These are phyloP conservation scores for Oleoguttula mirabilis DNA, from an alignment of 495 filamentous ascomycete genomes.

Conservation along the genomic window DNA sequence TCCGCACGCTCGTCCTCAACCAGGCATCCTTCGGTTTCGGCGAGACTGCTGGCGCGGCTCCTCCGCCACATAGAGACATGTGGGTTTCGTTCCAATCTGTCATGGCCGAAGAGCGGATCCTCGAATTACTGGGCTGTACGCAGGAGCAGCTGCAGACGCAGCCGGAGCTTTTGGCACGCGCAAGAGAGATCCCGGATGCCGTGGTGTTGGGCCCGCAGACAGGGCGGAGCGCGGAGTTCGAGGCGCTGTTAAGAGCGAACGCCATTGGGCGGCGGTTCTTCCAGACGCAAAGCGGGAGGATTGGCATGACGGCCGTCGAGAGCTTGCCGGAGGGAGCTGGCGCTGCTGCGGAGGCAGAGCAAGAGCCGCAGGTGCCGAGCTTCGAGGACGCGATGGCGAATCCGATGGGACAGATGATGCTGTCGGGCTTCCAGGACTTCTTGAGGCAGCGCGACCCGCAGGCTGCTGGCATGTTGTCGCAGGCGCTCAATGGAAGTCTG, in stretches of 20 bases:
- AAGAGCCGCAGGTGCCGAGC: neutral
- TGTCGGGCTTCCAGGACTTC: neutral
- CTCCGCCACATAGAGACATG: neutral
- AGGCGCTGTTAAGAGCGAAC: neutral
- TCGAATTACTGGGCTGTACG: neutral
- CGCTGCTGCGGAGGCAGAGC: neutral
- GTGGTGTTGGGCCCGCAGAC: neutral
- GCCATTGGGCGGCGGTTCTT: neutral
- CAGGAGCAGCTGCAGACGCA: neutral
- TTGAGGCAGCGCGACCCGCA: neutral
- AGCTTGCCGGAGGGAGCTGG: neutral
- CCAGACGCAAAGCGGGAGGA: neutral
- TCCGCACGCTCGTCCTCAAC: neutral
- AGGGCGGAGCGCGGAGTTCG: neutral
- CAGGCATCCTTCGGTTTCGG: neutral
- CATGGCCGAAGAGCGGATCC: constrained; percentile 1
- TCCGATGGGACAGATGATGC: neutral
- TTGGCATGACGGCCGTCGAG: neutral
- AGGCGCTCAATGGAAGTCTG: neutral
- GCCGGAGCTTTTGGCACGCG: neutral
- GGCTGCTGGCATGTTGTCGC: neutral
- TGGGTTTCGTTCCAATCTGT: neutral
- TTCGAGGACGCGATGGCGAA: neutral
- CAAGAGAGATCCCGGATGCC: neutral
- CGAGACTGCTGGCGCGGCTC: neutral